These are phyloP conservation scores for Aureobasidium zeae DNA, from an alignment of 2,329 filamentous ascomycete species.

Conservation along the genomic window DNA sequence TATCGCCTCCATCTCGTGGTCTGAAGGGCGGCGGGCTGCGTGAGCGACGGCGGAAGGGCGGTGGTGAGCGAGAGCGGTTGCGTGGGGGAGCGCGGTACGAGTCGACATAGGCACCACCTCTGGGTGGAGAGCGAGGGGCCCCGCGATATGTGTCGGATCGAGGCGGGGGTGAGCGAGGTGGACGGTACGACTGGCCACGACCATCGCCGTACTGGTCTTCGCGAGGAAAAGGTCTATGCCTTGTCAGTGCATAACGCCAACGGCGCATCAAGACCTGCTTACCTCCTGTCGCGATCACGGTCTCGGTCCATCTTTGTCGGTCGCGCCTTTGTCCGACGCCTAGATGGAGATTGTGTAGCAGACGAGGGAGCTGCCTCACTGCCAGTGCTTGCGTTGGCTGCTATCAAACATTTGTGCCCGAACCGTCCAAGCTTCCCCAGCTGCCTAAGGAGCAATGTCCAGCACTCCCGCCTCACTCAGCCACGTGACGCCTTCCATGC, in stretches of 20 bases:
- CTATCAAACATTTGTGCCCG: no score
- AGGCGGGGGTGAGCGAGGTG: slow-evolving; percentile 26
- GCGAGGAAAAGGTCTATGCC: slow-evolving; percentile 21
- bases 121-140: slow-evolving; percentile 40
- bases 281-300: slow-evolving; percentile 33
- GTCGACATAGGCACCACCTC: slow-evolving; percentile 28
- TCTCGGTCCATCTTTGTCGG: slow-evolving; percentile 29
- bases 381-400: no score
- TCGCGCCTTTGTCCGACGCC: neutral
- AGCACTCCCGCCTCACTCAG: no score
- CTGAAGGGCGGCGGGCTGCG: slow-evolving; percentile 25
- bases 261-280: slow-evolving; percentile 18
- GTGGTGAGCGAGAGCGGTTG: slow-evolving; percentile 23
- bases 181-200: slow-evolving; percentile 32
- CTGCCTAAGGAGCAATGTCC: no score
- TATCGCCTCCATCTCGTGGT: slow-evolving; percentile 27
- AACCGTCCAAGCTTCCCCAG: no score
- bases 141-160: slow-evolving; percentile 32
- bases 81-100: slow-evolving; percentile 25
- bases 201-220: slow-evolving; percentile 29
- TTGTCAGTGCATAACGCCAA: neutral
- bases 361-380: no score
- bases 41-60: slow-evolving; percentile 25
- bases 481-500: no score
- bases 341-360: no score